These are phyloP conservation scores for apple (Malus domestica) DNA, from an alignment of 306 rosid genomes.

Conservation along the genomic window DNA sequence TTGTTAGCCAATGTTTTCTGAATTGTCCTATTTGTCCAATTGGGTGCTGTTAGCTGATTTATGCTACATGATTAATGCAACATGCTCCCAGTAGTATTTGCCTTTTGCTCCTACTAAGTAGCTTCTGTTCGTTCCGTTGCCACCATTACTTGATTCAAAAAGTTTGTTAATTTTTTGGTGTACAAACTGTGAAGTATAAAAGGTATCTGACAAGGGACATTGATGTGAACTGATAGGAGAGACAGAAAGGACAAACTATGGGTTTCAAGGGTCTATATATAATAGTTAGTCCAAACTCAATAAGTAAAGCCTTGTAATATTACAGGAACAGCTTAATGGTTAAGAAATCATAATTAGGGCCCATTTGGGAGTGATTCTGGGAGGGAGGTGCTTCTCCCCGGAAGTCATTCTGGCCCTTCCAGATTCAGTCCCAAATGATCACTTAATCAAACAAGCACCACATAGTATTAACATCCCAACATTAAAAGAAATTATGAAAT, in stretches of 20 bases:
- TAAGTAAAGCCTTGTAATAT: neutral
- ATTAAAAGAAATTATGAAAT: neutral
- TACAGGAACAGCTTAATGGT: neutral
- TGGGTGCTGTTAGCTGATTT: neutral
- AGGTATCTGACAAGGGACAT: neutral
- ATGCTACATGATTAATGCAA: neutral
- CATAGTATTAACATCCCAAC: neutral
- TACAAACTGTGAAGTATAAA: neutral
- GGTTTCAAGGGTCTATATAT: neutral
- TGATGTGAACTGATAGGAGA: neutral
- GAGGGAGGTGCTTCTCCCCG: neutral
- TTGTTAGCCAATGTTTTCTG: neutral
- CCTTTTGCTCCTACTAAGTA: neutral
- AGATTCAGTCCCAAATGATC: neutral
- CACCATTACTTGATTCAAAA: neutral
- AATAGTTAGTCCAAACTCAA: neutral
- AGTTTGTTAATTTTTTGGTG: neutral
- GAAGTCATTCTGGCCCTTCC: neutral
- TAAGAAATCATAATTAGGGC: neutral
- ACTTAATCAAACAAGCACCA: neutral
- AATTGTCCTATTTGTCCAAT: neutral
- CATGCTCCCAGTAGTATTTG: neutral
- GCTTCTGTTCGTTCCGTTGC: neutral
- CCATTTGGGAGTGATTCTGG: neutral
- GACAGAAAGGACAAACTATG: neutral